Evolutionary conservation across 768 basidiomycete species (phyloP), one percentile per base, ranked within the genome.

Genomic region (Coprinopsis sp.): DNA sequence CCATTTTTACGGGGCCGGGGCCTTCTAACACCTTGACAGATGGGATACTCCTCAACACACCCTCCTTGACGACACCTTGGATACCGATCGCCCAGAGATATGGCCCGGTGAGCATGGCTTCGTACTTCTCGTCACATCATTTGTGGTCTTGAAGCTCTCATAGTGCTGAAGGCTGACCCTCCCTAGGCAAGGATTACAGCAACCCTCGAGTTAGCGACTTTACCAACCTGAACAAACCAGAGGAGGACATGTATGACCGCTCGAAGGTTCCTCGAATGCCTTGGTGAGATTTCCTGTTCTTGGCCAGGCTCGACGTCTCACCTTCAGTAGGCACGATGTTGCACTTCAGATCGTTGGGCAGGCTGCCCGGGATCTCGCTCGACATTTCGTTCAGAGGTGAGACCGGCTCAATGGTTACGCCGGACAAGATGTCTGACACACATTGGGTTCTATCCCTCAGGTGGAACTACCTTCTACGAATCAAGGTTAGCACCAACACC

Each of bases 1-100:
- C 23, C 8, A 30, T 16, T 24, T 31, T 53, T 25, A n/a, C 12
- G n/a, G 12, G 14, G 7, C 21, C 12, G n/a, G 10, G 38, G 2
- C 21, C 18, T 27, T 16, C 18, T 46, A 22, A 16, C 23, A 22
- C 4, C 31, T 16, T n/a, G 33, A 36, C 39, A 88, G 86, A 59
- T 98, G 95, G 96, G 96, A 99, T 62, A 95, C 95, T 1, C 81
- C 95, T 2, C 95, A 95, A 50, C 96, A 99, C 64, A 81, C 84
- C 22, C 70, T 98, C 29, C 71, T 85, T 12, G 96, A 99, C 57
- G 92, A 97, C 59, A 77, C 78, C 3, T 81, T 86, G 5, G 76
- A 74, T 14, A 65, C 71, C 1, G 82, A 83, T 8, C 71, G 71
- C 11, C 66, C 74, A 16, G 79, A 84, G 58, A 87, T 99, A 48